phyloP scores from a whole-genome alignment of 352 stramenopile genomes.

The Aphanomyces astaci region DNA sequence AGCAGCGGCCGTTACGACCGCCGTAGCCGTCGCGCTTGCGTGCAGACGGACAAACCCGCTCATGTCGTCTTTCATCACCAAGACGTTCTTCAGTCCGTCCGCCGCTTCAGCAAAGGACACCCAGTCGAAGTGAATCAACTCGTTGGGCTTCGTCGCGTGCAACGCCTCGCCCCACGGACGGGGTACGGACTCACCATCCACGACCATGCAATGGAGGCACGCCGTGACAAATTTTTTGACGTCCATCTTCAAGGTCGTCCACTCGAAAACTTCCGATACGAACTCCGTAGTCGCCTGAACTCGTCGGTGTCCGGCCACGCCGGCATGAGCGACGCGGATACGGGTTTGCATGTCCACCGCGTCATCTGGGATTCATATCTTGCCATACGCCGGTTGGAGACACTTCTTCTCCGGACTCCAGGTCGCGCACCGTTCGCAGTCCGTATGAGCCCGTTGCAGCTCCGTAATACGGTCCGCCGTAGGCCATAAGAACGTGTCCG shows the following conservation, averaged over 20 bases:
- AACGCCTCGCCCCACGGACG: constrained; percentile 25
- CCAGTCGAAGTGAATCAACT: constrained; percentile 36
- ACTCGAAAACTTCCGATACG: constrained; percentile 21
- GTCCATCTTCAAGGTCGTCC: constrained; percentile 2
- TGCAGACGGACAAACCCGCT: constrained; percentile 20
- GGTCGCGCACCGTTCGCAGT: not conserved
- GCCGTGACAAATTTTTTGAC: not conserved
- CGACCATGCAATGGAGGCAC: constrained; percentile 14
- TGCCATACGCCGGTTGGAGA: not conserved
- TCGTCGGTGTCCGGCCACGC: constrained; percentile 29
- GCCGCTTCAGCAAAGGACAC: constrained; percentile 22
- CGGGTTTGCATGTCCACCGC: constrained; percentile 25
- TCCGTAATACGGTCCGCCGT: not conserved
- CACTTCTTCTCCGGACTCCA: not conserved
- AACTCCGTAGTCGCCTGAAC: constrained; percentile 17
- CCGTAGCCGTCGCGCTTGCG: constrained; percentile 8
- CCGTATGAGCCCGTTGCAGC: not conserved
- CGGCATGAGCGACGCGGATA: constrained; percentile 25
- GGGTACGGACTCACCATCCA: constrained; percentile 13
- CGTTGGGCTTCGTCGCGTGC: constrained; percentile 28
- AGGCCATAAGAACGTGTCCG: not conserved
- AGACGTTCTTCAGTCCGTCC: constrained; percentile 24
- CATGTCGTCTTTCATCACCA: constrained; percentile 34
- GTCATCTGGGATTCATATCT: constrained; percentile 26
- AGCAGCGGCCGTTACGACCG: not conserved